Percentiles rank a stretch among this genome's conserved stretches.
These are phyloP conservation scores for Diplocarpon mali DNA, from an alignment of 2,329 filamentous ascomycete genomes.

Conservation along the genomic window DNA sequence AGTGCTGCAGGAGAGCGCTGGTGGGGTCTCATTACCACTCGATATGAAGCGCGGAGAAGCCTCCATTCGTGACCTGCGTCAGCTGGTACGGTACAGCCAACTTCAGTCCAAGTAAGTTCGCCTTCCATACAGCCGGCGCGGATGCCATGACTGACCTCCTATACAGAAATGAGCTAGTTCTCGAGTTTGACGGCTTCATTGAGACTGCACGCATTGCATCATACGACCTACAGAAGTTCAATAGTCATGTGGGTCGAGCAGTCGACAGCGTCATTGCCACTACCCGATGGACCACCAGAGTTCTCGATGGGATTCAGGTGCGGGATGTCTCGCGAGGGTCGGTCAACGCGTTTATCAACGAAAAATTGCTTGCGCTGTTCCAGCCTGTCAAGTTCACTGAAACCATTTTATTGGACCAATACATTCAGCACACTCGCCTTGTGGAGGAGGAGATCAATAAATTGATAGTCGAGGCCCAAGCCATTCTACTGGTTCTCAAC, in stretches of 20 bases:
- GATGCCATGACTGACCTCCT: neutral
- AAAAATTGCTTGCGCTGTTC: slow-evolving; percentile 47
- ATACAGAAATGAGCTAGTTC: slow-evolving; percentile 54
- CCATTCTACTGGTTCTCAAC: slow-evolving; percentile 52
- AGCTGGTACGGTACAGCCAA: slow-evolving; percentile 58
- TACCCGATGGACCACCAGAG: slow-evolving; percentile 61
- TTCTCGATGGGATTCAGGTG: slow-evolving; percentile 26
- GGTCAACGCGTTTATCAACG: slow-evolving; percentile 33
- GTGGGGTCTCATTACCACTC: slow-evolving; percentile 56
- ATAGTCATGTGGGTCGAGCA: slow-evolving; percentile 61
- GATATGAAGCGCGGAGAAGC: slow-evolving; percentile 72
- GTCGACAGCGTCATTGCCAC: slow-evolving; percentile 66
- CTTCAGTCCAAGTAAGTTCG: slow-evolving; percentile 40
- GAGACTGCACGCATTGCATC: slow-evolving; percentile 54
- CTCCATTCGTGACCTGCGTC: slow-evolving; percentile 62
- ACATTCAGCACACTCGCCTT: slow-evolving; percentile 58
- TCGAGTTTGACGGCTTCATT: slow-evolving; percentile 69
- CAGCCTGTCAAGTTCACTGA: slow-evolving; percentile 48
- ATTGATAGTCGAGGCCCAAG: slow-evolving; percentile 61
- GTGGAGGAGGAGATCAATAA: slow-evolving; percentile 58
- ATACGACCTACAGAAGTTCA: slow-evolving; percentile 61
- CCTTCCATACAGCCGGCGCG: neutral
- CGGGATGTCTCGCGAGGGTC: slow-evolving; percentile 20
- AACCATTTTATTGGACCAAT: slow-evolving; percentile 57
- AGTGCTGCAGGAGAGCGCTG: slow-evolving; percentile 56